A percentile compares a stretch with the other conserved stretches of the same genome.
Evolutionary conservation across 805 yeast species (phyloP).

Genomic region (Wickerhamomyces kurtzmanii): DNA sequence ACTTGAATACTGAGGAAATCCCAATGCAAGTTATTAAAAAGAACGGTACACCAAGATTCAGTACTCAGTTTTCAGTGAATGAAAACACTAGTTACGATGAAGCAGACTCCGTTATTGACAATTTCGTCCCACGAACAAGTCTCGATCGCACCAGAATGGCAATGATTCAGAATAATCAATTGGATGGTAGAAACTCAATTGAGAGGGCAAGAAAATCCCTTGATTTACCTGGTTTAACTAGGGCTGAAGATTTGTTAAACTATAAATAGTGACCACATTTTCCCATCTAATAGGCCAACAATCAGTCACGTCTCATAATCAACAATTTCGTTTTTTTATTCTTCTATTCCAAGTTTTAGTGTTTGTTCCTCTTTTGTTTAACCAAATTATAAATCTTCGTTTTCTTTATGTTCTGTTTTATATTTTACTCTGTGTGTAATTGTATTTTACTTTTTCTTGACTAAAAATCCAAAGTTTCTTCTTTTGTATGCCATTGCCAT

Average conservation of each 20-base stretch:
- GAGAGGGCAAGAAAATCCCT: slow-evolving; percentile 29
- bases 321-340: too few relatives aligned
- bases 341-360: too few relatives aligned
- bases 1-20: slow-evolving; percentile 28
- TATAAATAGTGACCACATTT: too few relatives aligned
- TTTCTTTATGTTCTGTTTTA: too few relatives aligned
- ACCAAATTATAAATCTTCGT: too few relatives aligned
- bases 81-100: slow-evolving; percentile 2
- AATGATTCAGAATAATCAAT: slow-evolving; percentile 25
- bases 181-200: slow-evolving; percentile 25
- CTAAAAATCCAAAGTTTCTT: too few relatives aligned
- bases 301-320: too few relatives aligned
- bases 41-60: slow-evolving; percentile 19
- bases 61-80: slow-evolving; percentile 1
- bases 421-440: too few relatives aligned
- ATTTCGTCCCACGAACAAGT: slow-evolving; percentile 21
- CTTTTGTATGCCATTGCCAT: too few relatives aligned
- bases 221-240: slow-evolving; percentile 30
- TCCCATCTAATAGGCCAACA: too few relatives aligned
- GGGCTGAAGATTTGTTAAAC: slow-evolving; percentile 23
- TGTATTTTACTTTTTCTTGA: too few relatives aligned
- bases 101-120: slow-evolving; percentile 1
- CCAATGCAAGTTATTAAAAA: slow-evolving; percentile 19
- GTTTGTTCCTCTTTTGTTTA: too few relatives aligned
- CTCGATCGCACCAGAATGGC: slow-evolving; percentile 25